Percentiles rank a stretch among this genome's conserved stretches.
Evolutionary conservation across 177 flowering plant genomes (phyloP).

Genomic region (Tripterygium wilfordii): DNA sequence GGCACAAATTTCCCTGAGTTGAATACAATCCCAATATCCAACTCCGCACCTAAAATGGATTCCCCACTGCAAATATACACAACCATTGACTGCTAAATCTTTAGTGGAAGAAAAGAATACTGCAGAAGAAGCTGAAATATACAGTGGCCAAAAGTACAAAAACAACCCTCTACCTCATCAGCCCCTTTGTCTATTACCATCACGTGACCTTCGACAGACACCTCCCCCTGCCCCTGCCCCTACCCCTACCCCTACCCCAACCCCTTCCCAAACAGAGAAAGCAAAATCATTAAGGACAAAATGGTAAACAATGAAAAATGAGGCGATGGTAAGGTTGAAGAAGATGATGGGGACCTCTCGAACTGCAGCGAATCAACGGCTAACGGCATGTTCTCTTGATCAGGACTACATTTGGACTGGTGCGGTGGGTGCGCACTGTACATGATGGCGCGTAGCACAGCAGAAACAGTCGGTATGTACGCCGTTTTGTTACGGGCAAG

Average conservation of each 20-base stretch:
- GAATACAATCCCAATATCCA: no score
- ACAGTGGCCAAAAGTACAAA: slow-evolving; percentile 39
- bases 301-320: slow-evolving; percentile 20
- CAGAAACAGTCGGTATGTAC: slow-evolving; percentile 95
- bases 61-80: no score
- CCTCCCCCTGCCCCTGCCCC: neutral
- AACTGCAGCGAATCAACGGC: slow-evolving; percentile 96
- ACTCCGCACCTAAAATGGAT: no score
- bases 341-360: slow-evolving; percentile 33
- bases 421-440: slow-evolving; percentile 83
- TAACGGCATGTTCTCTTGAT: slow-evolving; percentile 98
- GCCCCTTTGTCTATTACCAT: slow-evolving; percentile 37
- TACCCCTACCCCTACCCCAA: no score
- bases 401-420: slow-evolving; percentile 81
- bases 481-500: slow-evolving; percentile 87
- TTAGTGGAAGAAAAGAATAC: neutral
- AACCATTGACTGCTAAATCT: no score
- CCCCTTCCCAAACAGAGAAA: slow-evolving; percentile 8
- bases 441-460: slow-evolving; percentile 92
- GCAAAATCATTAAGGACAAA: slow-evolving; percentile 37
- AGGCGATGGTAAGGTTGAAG: slow-evolving; percentile 13
- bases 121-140: slow-evolving; percentile 19
- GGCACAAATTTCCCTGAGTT: no score
- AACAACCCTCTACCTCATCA: slow-evolving; percentile 16
- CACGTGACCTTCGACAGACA: slow-evolving; percentile 13